These are phyloP conservation scores for Myxozyma neglecta DNA, from an alignment of 805 yeast species.

Conservation along the genomic window DNA sequence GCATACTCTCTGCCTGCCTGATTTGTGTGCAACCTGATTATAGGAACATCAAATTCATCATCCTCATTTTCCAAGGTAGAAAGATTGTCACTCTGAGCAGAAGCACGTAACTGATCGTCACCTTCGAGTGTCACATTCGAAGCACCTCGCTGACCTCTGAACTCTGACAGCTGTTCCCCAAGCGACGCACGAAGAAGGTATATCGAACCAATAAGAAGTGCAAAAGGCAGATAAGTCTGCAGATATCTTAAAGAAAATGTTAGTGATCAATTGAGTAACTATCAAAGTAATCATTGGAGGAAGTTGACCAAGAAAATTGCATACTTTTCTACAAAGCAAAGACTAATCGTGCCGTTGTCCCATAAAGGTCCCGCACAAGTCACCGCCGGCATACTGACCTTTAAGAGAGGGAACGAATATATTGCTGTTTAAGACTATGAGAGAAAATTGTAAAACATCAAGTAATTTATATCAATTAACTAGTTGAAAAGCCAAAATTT, in stretches of 20 bases:
- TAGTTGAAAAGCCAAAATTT: no score
- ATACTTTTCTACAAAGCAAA: slow-evolving; percentile 12
- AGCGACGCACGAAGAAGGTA: slow-evolving; percentile 1
- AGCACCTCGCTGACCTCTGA: not conserved
- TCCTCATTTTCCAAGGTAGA: slow-evolving; percentile 10
- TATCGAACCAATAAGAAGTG: slow-evolving; percentile 5
- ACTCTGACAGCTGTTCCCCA: not conserved
- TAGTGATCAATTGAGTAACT: not conserved
- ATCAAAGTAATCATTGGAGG: not conserved
- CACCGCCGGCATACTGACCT: not conserved
- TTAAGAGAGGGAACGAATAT: not conserved
- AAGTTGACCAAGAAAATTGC: not conserved
- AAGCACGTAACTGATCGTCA: not conserved
- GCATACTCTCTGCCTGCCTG: slow-evolving; percentile 6
- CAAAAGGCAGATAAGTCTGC: slow-evolving; percentile 9
- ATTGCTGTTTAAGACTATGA: no score
- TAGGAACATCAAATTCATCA: slow-evolving; percentile 2
- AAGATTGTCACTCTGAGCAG: not conserved
- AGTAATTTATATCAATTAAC: no score
- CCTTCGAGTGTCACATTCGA: not conserved
- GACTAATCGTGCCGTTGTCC: slow-evolving; percentile 7
- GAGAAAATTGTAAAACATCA: no score
- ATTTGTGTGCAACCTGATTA: slow-evolving; percentile 18
- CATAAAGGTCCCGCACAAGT: slow-evolving; percentile 8
- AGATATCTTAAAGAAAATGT: slow-evolving; percentile 4